phyloP scores from a whole-genome alignment of 176 grass and related monocot species.

The Poa annua region DNA sequence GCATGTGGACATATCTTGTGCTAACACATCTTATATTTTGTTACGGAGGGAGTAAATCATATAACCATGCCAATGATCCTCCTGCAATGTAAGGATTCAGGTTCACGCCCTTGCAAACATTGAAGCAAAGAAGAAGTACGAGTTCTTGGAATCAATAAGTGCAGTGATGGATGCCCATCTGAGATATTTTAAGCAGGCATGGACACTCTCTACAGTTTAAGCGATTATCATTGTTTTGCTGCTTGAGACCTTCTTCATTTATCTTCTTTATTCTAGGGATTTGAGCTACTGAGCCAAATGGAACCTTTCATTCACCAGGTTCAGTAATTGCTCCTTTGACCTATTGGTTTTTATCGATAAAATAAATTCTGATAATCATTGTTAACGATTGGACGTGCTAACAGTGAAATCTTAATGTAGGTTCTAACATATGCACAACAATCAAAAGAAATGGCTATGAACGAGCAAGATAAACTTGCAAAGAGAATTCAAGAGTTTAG shows the following conservation, averaged over 20 bases:
- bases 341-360: constrained; percentile 37
- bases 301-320: constrained; percentile 98
- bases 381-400: constrained; percentile 21
- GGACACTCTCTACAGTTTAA: constrained; percentile 36
- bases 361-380: constrained; percentile 2
- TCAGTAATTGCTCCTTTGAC: constrained; percentile 25
- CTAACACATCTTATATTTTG: too few relatives aligned
- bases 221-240: constrained; percentile 35
- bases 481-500: constrained; percentile 98
- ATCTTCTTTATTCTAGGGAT: constrained; percentile 67
- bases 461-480: constrained; percentile 91
- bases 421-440: constrained; percentile 96
- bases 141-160: constrained; percentile 97
- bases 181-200: constrained; percentile 98
- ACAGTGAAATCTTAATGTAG: constrained; percentile 60
- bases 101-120: constrained; percentile 82
- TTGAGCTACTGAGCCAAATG: constrained; percentile 88
- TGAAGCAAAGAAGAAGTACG: constrained; percentile 97
- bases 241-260: constrained; percentile 43
- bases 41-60: background rate
- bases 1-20: too few relatives aligned
- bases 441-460: constrained; percentile 88
- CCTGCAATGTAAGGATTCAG: constrained; percentile 68
- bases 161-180: constrained; percentile 99
- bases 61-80: constrained; percentile 36